A percentile compares a stretch with the other conserved stretches of the same genome.
These are phyloP conservation scores for Gautieria morchelliformis DNA, from an alignment of 768 basidiomycete genomes.

Conservation along the genomic window DNA sequence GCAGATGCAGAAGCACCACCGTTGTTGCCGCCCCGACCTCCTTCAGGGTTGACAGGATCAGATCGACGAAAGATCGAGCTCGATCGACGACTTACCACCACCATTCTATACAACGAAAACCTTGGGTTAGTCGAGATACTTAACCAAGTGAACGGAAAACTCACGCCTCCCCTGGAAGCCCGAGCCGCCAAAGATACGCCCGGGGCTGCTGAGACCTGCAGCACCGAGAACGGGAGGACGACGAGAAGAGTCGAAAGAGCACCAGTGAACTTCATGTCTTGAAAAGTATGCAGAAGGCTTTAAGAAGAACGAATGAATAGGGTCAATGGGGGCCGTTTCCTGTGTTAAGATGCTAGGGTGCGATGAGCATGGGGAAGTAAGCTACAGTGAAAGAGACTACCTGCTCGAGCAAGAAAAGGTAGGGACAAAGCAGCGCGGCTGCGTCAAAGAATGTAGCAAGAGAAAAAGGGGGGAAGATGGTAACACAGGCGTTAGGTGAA, in stretches of 20 bases:
- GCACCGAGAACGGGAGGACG: slow-evolving; percentile 29
- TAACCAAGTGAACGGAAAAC: background rate
- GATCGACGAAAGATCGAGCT: background rate
- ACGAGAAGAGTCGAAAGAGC: slow-evolving; percentile 31
- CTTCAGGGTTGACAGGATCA: too few relatives aligned
- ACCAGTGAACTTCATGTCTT: slow-evolving; percentile 40
- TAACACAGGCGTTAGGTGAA: background rate
- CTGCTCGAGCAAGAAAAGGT: slow-evolving; percentile 16
- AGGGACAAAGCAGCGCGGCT: background rate
- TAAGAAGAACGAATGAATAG: slow-evolving; percentile 8
- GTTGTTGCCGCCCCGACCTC: slow-evolving; percentile 1
- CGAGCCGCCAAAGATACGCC: slow-evolving; percentile 3
- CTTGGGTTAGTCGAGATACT: background rate
- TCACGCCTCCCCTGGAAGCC: slow-evolving; percentile 5
- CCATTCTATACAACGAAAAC: background rate
- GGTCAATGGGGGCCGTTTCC: background rate
- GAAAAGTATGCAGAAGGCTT: slow-evolving; percentile 20
- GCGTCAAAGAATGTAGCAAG: slow-evolving; percentile 1
- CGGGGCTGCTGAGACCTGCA: slow-evolving; percentile 13
- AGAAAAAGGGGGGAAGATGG: slow-evolving; percentile 4
- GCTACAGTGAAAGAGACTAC: slow-evolving; percentile 20
- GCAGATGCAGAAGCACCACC: slow-evolving; percentile 11
- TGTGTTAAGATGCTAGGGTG: background rate
- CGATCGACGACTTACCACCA: slow-evolving; percentile 10
- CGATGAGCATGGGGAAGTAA: slow-evolving; percentile 23